Base-by-base conservation (phyloP, 2,329 filamentous ascomycete genomes). In the Nigrospora osmanthi region DNA sequence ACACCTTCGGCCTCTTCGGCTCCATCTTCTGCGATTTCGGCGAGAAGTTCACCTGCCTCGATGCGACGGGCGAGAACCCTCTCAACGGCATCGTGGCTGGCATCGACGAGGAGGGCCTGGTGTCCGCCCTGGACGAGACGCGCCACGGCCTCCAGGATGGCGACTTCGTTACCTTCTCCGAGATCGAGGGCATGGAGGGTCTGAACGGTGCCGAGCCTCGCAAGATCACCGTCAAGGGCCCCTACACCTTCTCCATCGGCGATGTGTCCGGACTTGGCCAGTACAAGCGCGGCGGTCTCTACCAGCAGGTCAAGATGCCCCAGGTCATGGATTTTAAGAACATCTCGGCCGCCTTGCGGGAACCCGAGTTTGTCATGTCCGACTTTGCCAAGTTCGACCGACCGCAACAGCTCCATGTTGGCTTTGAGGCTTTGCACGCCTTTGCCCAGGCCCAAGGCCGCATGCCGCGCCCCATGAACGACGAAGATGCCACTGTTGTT, bases 371-470 rank as follows among this genome's bases (percentile, higher is more conserved):
- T 52, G 69, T 97, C 58, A 80, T 95, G 49, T 95, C 93, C 17
- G 93, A 98, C 64, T 98, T 90, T 61, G 93, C 93, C 67, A 98
- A 98, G 67, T 97, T 96, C 54, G 93, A 97, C 65, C 85, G 93
- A 38, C 93, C 93, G 1, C 81, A 85, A 53, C 89, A 97, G 65
- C 78, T 98, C 19, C 93, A 98, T 62, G 71, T 94, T 49, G 93
- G 89, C 49, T 85, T 97, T 59, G 90, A 97, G 68, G 90, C 93
- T 11, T 76, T 98, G 9, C 89, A 96, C 62, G 81, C 83, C 33
- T 98, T 95, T 65, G 81, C 79, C 12, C 82, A 89, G 55, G 70
- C 75, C 33, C 83, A 94, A 57, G 82, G 83, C 35, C 78, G 84
- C 40, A 75, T 93, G 38, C 93, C 93, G 40, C 79, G 81, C 39